Percentiles rank a stretch among this genome's conserved stretches.
phyloP scores from a whole-genome alignment of 2,329 filamentous ascomycete species.

The Talaromyces sp. region DNA sequence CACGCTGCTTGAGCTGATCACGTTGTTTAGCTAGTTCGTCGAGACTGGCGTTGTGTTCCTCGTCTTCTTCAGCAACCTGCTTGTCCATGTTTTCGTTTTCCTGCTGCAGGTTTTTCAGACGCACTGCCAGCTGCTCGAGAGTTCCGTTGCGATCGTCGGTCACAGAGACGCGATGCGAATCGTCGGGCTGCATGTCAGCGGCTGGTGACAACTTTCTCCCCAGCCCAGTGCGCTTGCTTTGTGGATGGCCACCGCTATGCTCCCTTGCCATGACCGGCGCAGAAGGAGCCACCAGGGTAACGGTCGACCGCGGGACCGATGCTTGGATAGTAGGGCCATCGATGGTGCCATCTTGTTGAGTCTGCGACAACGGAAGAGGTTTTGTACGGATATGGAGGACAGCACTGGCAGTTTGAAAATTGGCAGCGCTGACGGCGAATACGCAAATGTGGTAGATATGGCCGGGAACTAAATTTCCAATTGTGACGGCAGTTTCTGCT shows the following conservation, averaged over 20 bases:
- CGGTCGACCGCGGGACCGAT: slow-evolving; percentile 49
- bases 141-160: slow-evolving; percentile 60
- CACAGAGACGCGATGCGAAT: slow-evolving; percentile 28
- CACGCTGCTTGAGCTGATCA: slow-evolving; percentile 68
- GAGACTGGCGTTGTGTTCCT: slow-evolving; percentile 62
- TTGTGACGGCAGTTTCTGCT: slow-evolving; percentile 81
- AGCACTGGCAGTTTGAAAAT: slow-evolving; percentile 85
- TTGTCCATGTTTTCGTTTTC: slow-evolving; percentile 77
- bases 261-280: slow-evolving; percentile 63
- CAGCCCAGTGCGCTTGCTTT: slow-evolving; percentile 61
- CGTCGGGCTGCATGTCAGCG: slow-evolving; percentile 44
- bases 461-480: slow-evolving; percentile 78
- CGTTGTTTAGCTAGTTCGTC: slow-evolving; percentile 71
- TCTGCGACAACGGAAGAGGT: slow-evolving; percentile 41
- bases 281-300: slow-evolving; percentile 56
- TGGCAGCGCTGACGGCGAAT: slow-evolving; percentile 83
- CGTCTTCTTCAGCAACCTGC: slow-evolving; percentile 63
- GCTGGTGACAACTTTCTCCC: slow-evolving; percentile 74
- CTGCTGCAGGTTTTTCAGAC: slow-evolving; percentile 71
- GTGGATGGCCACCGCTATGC: slow-evolving; percentile 51
- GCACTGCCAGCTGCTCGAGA: slow-evolving; percentile 73
- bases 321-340: slow-evolving; percentile 46
- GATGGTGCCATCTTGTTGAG: slow-evolving; percentile 30
- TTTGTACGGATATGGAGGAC: slow-evolving; percentile 78
- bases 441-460: slow-evolving; percentile 93